These are phyloP conservation scores for Nothopassalora personata DNA, from an alignment of 2,329 filamentous ascomycete genomes.

Conservation along the genomic window DNA sequence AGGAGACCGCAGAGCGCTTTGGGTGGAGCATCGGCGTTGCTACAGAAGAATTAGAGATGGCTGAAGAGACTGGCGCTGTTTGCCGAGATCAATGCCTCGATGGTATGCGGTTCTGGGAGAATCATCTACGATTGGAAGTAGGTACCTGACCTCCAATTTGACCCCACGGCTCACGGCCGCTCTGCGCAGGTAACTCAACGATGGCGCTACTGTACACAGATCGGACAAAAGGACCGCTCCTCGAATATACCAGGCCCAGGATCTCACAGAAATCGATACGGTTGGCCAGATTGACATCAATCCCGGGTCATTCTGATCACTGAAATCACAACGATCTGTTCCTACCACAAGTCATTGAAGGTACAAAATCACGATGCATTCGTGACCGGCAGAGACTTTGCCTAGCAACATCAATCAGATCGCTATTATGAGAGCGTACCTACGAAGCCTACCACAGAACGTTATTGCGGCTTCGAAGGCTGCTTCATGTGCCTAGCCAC, in stretches of 20 bases:
- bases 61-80: slow-evolving; percentile 79
- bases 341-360: too few species aligned
- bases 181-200: not conserved
- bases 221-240: not conserved
- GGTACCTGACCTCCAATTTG: not conserved
- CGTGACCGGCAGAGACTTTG: too few species aligned
- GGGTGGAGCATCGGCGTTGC: slow-evolving; percentile 97
- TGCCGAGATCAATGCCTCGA: slow-evolving; percentile 91
- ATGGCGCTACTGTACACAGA: not conserved
- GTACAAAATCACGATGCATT: too few species aligned
- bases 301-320: too few species aligned
- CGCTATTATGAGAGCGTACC: too few species aligned
- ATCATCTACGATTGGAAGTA: slow-evolving; percentile 38
- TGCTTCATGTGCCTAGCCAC: too few species aligned
- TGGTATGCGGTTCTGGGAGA: slow-evolving; percentile 90
- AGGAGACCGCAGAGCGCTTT: slow-evolving; percentile 83
- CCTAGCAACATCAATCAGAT: too few species aligned
- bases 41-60: slow-evolving; percentile 93
- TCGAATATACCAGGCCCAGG: not conserved
- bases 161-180: not conserved
- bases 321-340: too few species aligned
- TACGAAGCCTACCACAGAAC: too few species aligned
- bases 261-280: not conserved
- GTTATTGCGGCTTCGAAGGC: too few species aligned
- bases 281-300: not conserved